Evolutionary conservation across 225 moss, liverwort and hornwort genomes (phyloP).

Genomic region (Sphagnum tenellum): DNA sequence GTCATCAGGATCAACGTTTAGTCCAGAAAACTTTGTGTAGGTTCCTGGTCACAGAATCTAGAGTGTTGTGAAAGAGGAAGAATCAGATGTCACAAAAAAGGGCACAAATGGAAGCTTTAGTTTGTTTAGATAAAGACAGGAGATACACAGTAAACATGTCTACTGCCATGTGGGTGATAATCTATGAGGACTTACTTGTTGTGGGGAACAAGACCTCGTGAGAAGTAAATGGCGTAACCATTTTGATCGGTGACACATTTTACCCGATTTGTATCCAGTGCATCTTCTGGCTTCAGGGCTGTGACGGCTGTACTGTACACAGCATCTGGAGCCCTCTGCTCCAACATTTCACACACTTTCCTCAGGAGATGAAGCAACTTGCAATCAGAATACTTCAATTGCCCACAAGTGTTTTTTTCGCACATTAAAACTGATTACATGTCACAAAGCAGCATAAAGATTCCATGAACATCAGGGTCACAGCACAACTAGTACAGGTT

Average conservation of each 20-base stretch:
- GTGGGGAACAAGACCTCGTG: slow-evolving; percentile 79
- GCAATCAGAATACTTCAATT: too few relatives aligned
- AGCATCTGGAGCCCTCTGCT: slow-evolving; percentile 81
- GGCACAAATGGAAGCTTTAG: neutral
- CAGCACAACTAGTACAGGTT: too few relatives aligned
- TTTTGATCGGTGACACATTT: slow-evolving; percentile 78
- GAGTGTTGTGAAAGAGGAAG: neutral
- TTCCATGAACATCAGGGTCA: too few relatives aligned
- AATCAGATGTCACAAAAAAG: neutral
- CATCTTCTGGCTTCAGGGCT: slow-evolving; percentile 61
- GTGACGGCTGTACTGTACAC: slow-evolving; percentile 86
- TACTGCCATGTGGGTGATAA: neutral
- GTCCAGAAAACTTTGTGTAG: too few relatives aligned
- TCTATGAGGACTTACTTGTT: slow-evolving; percentile 55
- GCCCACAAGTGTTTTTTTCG: too few relatives aligned
- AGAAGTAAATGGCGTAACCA: slow-evolving; percentile 93
- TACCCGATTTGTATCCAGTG: slow-evolving; percentile 69
- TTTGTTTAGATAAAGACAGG: neutral
- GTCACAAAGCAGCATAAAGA: too few relatives aligned
- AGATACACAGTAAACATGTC: neutral
- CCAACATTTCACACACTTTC: neutral
- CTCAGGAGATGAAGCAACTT: too few relatives aligned
- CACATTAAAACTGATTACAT: too few relatives aligned
- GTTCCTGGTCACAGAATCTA: too few relatives aligned
- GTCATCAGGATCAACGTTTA: too few relatives aligned